These are phyloP conservation scores for Dactylella cylindrospora DNA, from an alignment of 2,329 filamentous ascomycete genomes.

Conservation along the genomic window DNA sequence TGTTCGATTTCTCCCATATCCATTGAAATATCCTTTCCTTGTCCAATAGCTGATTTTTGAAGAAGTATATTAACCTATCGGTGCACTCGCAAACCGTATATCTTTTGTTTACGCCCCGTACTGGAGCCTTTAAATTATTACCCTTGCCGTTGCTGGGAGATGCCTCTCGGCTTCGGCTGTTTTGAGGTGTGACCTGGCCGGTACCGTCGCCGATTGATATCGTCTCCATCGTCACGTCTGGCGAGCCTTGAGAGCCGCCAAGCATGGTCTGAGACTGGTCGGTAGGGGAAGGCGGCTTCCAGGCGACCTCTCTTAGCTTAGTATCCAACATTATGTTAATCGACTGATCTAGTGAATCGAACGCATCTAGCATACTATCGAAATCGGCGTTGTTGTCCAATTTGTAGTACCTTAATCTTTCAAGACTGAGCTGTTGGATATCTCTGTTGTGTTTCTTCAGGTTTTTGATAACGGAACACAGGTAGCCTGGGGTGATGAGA, in stretches of 20 bases:
- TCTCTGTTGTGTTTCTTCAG: not conserved
- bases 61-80: slow-evolving; percentile 10
- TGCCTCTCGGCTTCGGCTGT: not conserved
- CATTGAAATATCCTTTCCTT: slow-evolving; percentile 6
- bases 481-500: not conserved
- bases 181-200: too few relatives aligned
- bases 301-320: slow-evolving; percentile 5
- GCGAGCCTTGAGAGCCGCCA: too few relatives aligned
- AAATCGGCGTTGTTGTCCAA: not conserved
- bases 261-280: too few relatives aligned
- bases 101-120: too few relatives aligned
- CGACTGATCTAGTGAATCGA: slow-evolving; percentile 18
- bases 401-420: slow-evolving; percentile 1
- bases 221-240: too few relatives aligned
- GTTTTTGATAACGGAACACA: slow-evolving; percentile 4
- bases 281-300: too few relatives aligned
- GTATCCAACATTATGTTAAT: slow-evolving; percentile 15
- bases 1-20: slow-evolving; percentile 16
- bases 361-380: not conserved
- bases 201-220: too few relatives aligned
- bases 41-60: slow-evolving; percentile 14
- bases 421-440: not conserved
- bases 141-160: too few relatives aligned
- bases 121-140: too few relatives aligned
- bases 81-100: slow-evolving; percentile 16